Percentiles rank a stretch among this genome's conserved stretches.
phyloP scores from a whole-genome alignment of 2,329 filamentous ascomycete species.

The Aspergillus nomiae region DNA sequence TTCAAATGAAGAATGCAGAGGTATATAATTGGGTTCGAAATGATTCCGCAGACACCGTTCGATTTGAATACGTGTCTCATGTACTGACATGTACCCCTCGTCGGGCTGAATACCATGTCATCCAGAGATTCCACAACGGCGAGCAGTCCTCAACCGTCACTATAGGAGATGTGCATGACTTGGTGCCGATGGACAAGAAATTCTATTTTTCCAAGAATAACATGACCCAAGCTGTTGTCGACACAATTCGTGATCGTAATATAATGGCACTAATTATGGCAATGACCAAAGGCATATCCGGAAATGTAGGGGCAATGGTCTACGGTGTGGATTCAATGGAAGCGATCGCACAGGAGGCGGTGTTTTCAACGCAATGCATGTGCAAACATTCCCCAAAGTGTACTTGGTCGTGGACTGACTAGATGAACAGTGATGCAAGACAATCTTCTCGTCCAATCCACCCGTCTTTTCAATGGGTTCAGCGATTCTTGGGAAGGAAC shows the following conservation, averaged over 20 bases:
- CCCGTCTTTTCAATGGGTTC: background rate
- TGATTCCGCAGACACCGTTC: background rate
- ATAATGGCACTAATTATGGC: background rate
- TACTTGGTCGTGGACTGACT: background rate
- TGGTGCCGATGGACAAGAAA: background rate
- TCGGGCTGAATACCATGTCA: background rate
- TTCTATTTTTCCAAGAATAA: background rate
- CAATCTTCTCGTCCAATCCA: background rate
- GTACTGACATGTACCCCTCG: background rate
- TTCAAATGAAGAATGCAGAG: background rate
- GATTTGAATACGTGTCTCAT: background rate
- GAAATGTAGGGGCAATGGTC: background rate
- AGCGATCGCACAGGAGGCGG: background rate
- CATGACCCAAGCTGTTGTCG: background rate
- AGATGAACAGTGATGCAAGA: rapidly evolving
- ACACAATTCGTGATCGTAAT: background rate
- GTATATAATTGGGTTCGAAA: background rate
- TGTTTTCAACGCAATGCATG: background rate
- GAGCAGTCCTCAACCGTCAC: background rate
- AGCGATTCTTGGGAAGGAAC: background rate
- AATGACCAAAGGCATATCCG: background rate
- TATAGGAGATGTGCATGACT: background rate
- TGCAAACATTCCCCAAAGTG: background rate
- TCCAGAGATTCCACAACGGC: background rate
- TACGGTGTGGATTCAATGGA: background rate